Evolutionary conservation across 2,329 filamentous ascomycete species (phyloP).

Genomic region (Blastomyces silverae): DNA sequence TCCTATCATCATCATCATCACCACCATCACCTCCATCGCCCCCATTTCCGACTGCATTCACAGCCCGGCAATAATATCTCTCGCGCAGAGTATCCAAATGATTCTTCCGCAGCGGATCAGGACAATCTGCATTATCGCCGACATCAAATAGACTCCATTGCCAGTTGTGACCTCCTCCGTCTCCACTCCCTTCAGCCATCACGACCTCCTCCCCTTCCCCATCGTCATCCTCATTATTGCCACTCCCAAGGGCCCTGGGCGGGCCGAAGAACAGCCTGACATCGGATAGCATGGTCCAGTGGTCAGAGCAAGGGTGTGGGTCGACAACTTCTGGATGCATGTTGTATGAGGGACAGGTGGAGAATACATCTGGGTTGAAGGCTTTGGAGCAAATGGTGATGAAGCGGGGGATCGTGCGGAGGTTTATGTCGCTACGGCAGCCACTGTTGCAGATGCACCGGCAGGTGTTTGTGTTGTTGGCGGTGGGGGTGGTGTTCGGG

Average conservation of each 20-base stretch:
- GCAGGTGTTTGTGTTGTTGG: neutral
- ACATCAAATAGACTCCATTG: neutral
- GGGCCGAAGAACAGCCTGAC: conserved; percentile 13
- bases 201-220: neutral
- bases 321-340: conserved; percentile 15
- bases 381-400: conserved; percentile 13
- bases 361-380: conserved; percentile 14
- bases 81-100: neutral
- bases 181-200: neutral
- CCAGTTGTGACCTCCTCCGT: neutral
- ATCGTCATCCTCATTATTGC: too few species aligned
- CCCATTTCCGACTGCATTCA: neutral
- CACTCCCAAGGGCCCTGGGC: neutral
- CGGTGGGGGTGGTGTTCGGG: conserved; percentile 5
- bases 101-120: neutral
- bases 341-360: conserved; percentile 15
- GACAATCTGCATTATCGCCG: neutral
- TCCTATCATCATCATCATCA: neutral
- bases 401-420: conserved; percentile 7
- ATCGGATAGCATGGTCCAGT: conserved; percentile 12
- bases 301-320: conserved; percentile 17
- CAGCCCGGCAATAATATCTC: neutral
- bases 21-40: neutral
- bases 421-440: conserved; percentile 2
- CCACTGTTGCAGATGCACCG: conserved; percentile 6